Percentiles rank a stretch among this genome's conserved stretches.
Conservation (phyloP, 2,329 filamentous ascomycete genomes). For the Thelonectria blattea region DNA sequence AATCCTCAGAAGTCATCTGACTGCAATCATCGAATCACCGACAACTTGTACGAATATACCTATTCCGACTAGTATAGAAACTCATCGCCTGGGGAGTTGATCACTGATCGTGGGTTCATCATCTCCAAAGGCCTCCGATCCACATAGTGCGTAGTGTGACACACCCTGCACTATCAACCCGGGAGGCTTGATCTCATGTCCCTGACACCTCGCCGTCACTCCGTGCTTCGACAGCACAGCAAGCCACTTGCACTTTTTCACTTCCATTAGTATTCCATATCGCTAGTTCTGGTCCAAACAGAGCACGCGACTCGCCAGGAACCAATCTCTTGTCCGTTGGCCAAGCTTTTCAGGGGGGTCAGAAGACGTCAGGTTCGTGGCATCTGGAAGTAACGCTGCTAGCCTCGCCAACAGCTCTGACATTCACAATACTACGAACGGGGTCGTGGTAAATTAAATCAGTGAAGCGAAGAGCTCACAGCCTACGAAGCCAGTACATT, state of each 20-base stretch:
- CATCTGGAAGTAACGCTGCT: neutral
- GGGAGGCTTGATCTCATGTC: constrained; percentile 1
- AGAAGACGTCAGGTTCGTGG: neutral
- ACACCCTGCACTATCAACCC: constrained; percentile 3
- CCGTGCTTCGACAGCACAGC: neutral
- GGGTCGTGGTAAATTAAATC: no score
- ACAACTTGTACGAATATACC: no score
- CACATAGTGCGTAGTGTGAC: no score
- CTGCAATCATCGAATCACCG: no score
- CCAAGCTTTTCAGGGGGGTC: constrained; percentile 12
- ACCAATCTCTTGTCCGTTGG: constrained; percentile 3
- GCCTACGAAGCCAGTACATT: no score
- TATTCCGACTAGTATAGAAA: neutral
- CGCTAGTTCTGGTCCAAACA: neutral
- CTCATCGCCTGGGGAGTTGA: neutral
- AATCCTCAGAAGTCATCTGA: no score
- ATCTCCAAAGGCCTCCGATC: constrained; percentile 5
- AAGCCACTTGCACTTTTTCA: neutral
- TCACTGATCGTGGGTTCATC: neutral
- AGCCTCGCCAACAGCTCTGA: neutral
- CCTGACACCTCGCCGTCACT: neutral
- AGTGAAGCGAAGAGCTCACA: no score
- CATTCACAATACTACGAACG: neutral
- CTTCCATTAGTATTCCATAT: neutral
- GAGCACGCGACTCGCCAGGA: constrained; percentile 15